phyloP scores from a whole-genome alignment of 371 early-diverging fungal genomes.

The Apophysomyces ossiformis region DNA sequence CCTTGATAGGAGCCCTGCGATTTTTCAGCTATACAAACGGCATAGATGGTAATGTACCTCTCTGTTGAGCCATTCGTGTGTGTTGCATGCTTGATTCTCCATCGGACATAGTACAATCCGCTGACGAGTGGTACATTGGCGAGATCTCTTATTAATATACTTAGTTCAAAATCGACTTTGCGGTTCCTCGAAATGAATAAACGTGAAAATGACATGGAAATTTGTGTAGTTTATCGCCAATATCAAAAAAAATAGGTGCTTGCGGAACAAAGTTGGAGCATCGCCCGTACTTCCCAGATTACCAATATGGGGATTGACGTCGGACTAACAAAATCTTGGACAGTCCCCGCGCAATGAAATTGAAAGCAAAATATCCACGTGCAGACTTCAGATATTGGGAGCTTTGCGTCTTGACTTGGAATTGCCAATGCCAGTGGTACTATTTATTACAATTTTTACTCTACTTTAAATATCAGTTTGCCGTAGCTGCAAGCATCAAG shows the following conservation, averaged over 20 bases:
- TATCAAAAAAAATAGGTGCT: background rate
- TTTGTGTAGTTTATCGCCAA: background rate
- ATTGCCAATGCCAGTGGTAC: too few relatives aligned
- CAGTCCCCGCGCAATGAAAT: too few relatives aligned
- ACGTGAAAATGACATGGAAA: conserved; percentile 38
- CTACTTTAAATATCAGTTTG: too few relatives aligned
- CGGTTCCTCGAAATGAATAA: conserved; percentile 62
- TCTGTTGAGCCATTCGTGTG: conserved; percentile 32
- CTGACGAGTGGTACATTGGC: conserved; percentile 57
- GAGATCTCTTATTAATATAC: conserved; percentile 60
- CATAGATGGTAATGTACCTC: conserved; percentile 17
- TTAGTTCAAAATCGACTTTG: conserved; percentile 59
- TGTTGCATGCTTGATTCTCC: conserved; percentile 31
- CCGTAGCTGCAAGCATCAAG: too few relatives aligned
- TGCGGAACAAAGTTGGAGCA: too few relatives aligned
- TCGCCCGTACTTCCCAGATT: too few relatives aligned
- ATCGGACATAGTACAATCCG: conserved; percentile 38
- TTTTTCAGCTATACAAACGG: background rate
- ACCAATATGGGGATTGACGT: too few relatives aligned
- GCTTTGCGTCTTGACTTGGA: too few relatives aligned
- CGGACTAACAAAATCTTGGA: too few relatives aligned
- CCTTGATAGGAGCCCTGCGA: conserved; percentile 55
- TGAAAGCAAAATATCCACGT: too few relatives aligned
- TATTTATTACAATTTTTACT: too few relatives aligned
- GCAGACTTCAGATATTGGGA: too few relatives aligned